Evolutionary conservation across 208 protist genomes (phyloP), one percentile per base, ranked within the genome.

Genomic region (Trypanosomatidae sp.): DNA sequence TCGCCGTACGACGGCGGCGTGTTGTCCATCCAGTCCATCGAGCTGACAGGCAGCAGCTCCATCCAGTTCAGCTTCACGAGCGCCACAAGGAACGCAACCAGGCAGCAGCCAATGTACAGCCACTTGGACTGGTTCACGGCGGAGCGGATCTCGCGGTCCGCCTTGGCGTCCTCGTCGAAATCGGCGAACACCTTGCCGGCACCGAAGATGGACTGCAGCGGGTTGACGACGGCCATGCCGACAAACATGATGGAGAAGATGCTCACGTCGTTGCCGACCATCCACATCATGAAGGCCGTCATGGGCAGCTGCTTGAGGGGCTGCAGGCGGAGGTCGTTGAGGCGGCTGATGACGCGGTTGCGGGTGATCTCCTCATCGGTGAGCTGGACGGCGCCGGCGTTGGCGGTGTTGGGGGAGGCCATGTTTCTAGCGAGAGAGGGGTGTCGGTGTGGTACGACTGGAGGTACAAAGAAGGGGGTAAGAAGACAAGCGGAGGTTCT

Each of bases 181-280:
- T 85, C 78, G 13, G 65, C 79, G 59, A 96, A 96, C 36, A 77
- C 62, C 50, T 82, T 87, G 47, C 69, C 60, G n/a, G 77, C 80
- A 25, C 72, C 73, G 50, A 91, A 59, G n/a, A 96, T 91, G 30
- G 69, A 77, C 73, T 89, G 82, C 44, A 96, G 69, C 13, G 91
- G 91, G 76, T 83, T 91, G 15, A 91, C 81, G 58, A 96, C 86
- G 5, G 91, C 91, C 89, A 93, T 94, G 69, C 91, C 89, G 36
- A 94, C 86, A 78, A 96, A 94, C 88, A 96, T 94, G 76, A 96
- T 96, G 50, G 91, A 92, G 74, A 94, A 96, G 50, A 96, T 93
- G 72, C 86, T 91, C 13, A 96, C 85, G 8, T 93, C 88, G 67
- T 96, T 96, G 62, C 91, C 91, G 2, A 92, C 87, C 91, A 96